Conservation (phyloP, 2,329 filamentous ascomycete genomes). For the Venturia carpophila region DNA sequence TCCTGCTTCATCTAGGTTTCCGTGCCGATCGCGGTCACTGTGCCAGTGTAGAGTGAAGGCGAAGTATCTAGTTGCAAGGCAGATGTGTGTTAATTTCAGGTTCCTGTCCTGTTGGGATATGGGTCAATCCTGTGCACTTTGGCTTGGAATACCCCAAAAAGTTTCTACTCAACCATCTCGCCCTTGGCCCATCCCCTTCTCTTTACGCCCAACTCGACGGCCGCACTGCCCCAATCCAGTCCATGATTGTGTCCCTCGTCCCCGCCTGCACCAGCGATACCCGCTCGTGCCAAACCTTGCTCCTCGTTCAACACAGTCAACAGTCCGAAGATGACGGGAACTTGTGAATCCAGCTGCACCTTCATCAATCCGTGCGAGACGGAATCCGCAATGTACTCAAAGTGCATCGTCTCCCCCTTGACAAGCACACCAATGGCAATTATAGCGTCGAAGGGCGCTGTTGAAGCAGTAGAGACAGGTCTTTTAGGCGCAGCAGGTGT, state of each 20-base stretch:
- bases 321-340: slow-evolving; percentile 87
- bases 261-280: slow-evolving; percentile 45
- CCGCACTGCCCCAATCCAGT: slow-evolving; percentile 89
- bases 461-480: slow-evolving; percentile 32
- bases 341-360: slow-evolving; percentile 78
- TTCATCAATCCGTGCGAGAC: slow-evolving; percentile 91
- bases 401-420: slow-evolving; percentile 99
- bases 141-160: background rate
- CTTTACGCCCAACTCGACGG: slow-evolving; percentile 90
- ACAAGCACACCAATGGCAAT: slow-evolving; percentile 94
- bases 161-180: slow-evolving; percentile 40
- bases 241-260: slow-evolving; percentile 77
- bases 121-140: background rate
- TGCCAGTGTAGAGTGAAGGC: background rate
- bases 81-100: background rate
- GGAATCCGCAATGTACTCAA: slow-evolving; percentile 93
- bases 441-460: slow-evolving; percentile 76
- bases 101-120: background rate
- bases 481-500: slow-evolving; percentile 33
- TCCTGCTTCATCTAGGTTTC: background rate
- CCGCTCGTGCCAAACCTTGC: slow-evolving; percentile 78
- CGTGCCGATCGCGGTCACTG: background rate
- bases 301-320: slow-evolving; percentile 83
- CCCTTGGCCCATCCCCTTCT: slow-evolving; percentile 75
- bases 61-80: background rate